Percentiles rank a stretch among this genome's conserved stretches.
Conservation (phyloP, 768 basidiomycete genomes). For the Leccinum truebloodii region DNA sequence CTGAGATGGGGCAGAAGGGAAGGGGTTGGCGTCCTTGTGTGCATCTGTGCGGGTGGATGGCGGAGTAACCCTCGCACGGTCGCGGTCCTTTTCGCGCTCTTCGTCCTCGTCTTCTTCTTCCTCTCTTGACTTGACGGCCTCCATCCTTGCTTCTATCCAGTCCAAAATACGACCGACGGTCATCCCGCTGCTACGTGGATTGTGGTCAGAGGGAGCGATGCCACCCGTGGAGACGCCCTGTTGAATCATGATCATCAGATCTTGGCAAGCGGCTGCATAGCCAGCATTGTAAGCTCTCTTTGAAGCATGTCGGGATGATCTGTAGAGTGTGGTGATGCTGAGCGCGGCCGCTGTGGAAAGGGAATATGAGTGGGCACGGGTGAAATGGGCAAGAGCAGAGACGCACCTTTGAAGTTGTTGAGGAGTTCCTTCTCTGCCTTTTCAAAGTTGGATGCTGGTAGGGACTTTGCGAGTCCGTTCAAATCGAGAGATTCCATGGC, state of each 20-base stretch:
- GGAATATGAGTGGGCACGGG: slow-evolving; percentile 22
- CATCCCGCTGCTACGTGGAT: slow-evolving; percentile 58
- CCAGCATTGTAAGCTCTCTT: slow-evolving; percentile 82
- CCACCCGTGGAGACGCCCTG: slow-evolving; percentile 71
- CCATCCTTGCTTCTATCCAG: slow-evolving; percentile 80
- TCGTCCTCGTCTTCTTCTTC: slow-evolving; percentile 87
- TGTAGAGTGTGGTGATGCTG: slow-evolving; percentile 83
- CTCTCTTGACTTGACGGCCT: slow-evolving; percentile 70
- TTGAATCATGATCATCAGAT: slow-evolving; percentile 80
- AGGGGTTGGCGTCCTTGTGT: slow-evolving; percentile 22
- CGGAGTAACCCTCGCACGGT: slow-evolving; percentile 37
- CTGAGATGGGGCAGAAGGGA: slow-evolving; percentile 20
- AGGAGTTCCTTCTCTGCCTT: slow-evolving; percentile 80
- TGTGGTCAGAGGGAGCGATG: slow-evolving; percentile 42
- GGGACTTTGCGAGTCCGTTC: slow-evolving; percentile 74
- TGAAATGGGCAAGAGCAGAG: neutral
- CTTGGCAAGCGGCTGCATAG: slow-evolving; percentile 77
- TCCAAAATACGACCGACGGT: slow-evolving; percentile 81
- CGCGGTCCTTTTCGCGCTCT: slow-evolving; percentile 58
- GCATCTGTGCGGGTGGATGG: slow-evolving; percentile 19
- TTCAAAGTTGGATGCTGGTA: slow-evolving; percentile 66
- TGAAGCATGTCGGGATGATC: slow-evolving; percentile 73
- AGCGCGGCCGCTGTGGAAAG: slow-evolving; percentile 66
- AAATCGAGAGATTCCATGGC: slow-evolving; percentile 73
- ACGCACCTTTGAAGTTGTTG: slow-evolving; percentile 77